phyloP scores from a whole-genome alignment of 2,329 filamentous ascomycete species.

The Hypoxylon rubiginosum region DNA sequence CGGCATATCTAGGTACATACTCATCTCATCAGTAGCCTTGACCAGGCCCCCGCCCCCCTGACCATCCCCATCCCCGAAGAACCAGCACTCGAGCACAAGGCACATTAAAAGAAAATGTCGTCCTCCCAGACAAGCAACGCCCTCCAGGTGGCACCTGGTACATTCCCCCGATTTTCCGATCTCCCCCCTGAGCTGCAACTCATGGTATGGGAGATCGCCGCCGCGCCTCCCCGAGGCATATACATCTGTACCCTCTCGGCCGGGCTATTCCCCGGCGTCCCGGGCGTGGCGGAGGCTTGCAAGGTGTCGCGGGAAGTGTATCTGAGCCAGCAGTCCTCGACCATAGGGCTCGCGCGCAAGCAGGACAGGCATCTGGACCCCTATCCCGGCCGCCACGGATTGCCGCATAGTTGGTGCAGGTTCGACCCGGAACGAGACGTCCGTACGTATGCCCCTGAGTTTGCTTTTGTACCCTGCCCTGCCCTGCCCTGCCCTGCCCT shows the following conservation, averaged over 20 bases:
- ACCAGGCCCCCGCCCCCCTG: too few relatives aligned
- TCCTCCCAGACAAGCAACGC: neutral
- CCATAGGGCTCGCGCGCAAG: too few relatives aligned
- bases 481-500: too few relatives aligned
- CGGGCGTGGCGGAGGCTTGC: neutral
- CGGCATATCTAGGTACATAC: too few relatives aligned
- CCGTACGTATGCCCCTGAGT: neutral
- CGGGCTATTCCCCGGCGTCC: too few relatives aligned
- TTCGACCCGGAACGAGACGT: neutral
- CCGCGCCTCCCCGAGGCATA: conserved; percentile 3
- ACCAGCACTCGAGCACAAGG: neutral
- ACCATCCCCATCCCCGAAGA: too few relatives aligned
- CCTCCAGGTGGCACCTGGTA: neutral
- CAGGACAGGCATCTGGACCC: too few relatives aligned
- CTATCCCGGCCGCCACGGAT: too few relatives aligned
- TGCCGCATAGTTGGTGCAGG: neutral
- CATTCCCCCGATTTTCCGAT: conserved; percentile 8
- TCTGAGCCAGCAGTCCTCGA: neutral
- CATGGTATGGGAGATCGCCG: conserved; percentile 17
- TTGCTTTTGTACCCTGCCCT: neutral
- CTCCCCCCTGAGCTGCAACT: conserved; percentile 7
- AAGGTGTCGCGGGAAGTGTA: conserved; percentile 7
- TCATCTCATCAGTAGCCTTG: too few relatives aligned
- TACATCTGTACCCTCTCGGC: too few relatives aligned
- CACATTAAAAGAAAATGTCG: neutral